phyloP scores from a whole-genome alignment of 148 eudicot genomes.

The Polygonum aviculare region DNA sequence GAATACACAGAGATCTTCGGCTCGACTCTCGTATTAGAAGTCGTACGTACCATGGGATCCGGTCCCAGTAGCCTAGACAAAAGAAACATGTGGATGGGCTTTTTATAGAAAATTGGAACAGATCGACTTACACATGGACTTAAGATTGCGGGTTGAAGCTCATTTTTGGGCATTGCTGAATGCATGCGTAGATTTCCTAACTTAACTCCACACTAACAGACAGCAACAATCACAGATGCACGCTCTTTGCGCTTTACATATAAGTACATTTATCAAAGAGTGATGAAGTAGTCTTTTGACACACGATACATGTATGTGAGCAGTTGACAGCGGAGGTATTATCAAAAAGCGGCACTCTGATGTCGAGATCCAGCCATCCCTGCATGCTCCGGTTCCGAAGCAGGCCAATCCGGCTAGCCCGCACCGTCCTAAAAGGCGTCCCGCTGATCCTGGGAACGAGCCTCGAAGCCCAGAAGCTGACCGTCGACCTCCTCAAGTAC shows the following conservation, averaged over 20 bases:
- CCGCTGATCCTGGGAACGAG: constrained; percentile 64
- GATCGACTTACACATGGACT: too few relatives aligned
- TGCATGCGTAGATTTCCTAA: neutral
- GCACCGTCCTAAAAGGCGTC: constrained; percentile 39
- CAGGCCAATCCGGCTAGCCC: constrained; percentile 41
- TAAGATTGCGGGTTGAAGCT: too few relatives aligned
- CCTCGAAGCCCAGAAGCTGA: constrained; percentile 47
- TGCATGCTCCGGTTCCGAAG: constrained; percentile 63
- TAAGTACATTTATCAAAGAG: neutral
- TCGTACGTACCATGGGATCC: too few relatives aligned
- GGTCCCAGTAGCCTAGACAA: too few relatives aligned
- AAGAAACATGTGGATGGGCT: neutral
- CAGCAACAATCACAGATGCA: neutral
- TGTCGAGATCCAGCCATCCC: constrained; percentile 55
- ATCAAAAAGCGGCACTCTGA: constrained; percentile 28
- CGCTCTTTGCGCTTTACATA: neutral
- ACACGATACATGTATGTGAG: neutral
- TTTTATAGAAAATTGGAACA: neutral
- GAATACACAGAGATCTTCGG: too few relatives aligned
- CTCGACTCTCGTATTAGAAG: too few relatives aligned
- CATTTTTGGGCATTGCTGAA: neutral
- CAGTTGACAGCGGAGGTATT: constrained; percentile 60
- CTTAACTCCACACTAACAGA: neutral
- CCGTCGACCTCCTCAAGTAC: constrained; percentile 36
- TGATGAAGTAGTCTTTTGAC: neutral